Percentiles rank a stretch among this genome's conserved stretches.
These are phyloP conservation scores for Suillus bovinus DNA, from an alignment of 768 basidiomycete species.

Conservation along the genomic window DNA sequence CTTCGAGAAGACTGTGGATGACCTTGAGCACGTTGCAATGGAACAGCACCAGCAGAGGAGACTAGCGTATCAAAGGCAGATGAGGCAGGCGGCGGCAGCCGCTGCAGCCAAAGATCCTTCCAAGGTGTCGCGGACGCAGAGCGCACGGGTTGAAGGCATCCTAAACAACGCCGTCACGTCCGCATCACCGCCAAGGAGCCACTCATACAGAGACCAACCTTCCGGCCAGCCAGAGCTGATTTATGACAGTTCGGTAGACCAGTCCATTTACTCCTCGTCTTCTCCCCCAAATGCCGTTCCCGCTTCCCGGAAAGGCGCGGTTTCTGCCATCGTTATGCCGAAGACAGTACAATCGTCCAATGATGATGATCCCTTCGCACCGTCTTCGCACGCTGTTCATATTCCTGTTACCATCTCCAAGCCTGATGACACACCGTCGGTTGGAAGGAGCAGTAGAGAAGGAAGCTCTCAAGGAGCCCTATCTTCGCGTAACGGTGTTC, in stretches of 20 bases:
- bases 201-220: slow-evolving; percentile 51
- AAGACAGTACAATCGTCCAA: slow-evolving; percentile 40
- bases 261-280: slow-evolving; percentile 45
- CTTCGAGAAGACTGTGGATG: slow-evolving; percentile 73
- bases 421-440: slow-evolving; percentile 25
- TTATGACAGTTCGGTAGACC: slow-evolving; percentile 72
- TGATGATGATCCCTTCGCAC: slow-evolving; percentile 77
- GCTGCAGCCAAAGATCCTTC: slow-evolving; percentile 29
- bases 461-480: slow-evolving; percentile 16
- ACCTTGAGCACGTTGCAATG: slow-evolving; percentile 78
- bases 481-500: slow-evolving; percentile 23
- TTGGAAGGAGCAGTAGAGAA: slow-evolving; percentile 21
- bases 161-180: slow-evolving; percentile 33
- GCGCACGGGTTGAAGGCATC: slow-evolving; percentile 53
- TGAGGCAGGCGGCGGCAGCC: slow-evolving; percentile 54
- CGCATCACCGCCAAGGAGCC: slow-evolving; percentile 39
- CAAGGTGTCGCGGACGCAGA: slow-evolving; percentile 48
- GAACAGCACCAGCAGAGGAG: slow-evolving; percentile 86
- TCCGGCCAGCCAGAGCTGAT: slow-evolving; percentile 62
- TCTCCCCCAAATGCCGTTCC: slow-evolving; percentile 33
- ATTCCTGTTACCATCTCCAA: slow-evolving; percentile 31
- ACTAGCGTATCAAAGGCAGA: slow-evolving; percentile 77
- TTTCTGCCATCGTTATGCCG: slow-evolving; percentile 44
- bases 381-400: slow-evolving; percentile 30
- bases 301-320: slow-evolving; percentile 40